Evolutionary conservation across 1,284 basidiomycete species (phyloP).

Genomic region (Irpex sp.): DNA sequence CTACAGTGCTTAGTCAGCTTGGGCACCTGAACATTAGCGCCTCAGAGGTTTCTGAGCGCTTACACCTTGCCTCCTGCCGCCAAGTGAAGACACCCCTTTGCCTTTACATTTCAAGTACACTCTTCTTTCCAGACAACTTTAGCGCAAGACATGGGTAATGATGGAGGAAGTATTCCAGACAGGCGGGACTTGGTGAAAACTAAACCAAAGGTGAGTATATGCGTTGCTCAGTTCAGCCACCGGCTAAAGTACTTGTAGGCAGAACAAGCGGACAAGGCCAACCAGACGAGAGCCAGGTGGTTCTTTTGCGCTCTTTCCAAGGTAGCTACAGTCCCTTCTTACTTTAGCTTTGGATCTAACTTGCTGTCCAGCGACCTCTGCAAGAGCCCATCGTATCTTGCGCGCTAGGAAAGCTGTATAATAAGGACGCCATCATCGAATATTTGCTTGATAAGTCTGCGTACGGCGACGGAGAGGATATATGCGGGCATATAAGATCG

Average conservation of each 20-base stretch:
- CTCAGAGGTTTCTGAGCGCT: neutral
- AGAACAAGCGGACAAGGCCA: slow-evolving; percentile 83
- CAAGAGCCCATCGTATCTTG: slow-evolving; percentile 87
- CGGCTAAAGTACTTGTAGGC: slow-evolving; percentile 37
- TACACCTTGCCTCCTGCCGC: neutral
- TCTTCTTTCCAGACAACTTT: neutral
- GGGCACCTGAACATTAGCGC: too few relatives aligned
- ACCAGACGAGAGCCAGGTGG: slow-evolving; percentile 84
- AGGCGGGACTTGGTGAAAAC: slow-evolving; percentile 74
- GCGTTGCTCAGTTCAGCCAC: neutral
- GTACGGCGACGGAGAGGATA: slow-evolving; percentile 80
- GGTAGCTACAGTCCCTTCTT: slow-evolving; percentile 40
- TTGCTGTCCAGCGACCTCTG: slow-evolving; percentile 59
- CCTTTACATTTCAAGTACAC: neutral
- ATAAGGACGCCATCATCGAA: slow-evolving; percentile 89
- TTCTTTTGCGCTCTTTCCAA: slow-evolving; percentile 91
- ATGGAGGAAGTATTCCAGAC: slow-evolving; percentile 84
- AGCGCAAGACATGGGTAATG: slow-evolving; percentile 65
- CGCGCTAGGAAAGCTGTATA: slow-evolving; percentile 88
- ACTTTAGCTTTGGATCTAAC: neutral
- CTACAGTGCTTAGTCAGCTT: too few relatives aligned
- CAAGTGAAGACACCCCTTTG: neutral
- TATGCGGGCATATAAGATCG: slow-evolving; percentile 84
- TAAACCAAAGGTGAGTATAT: slow-evolving; percentile 58
- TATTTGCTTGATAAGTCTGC: slow-evolving; percentile 76